Base-by-base conservation (phyloP, 768 basidiomycete genomes). In the Rhodotorula toruloides region DNA sequence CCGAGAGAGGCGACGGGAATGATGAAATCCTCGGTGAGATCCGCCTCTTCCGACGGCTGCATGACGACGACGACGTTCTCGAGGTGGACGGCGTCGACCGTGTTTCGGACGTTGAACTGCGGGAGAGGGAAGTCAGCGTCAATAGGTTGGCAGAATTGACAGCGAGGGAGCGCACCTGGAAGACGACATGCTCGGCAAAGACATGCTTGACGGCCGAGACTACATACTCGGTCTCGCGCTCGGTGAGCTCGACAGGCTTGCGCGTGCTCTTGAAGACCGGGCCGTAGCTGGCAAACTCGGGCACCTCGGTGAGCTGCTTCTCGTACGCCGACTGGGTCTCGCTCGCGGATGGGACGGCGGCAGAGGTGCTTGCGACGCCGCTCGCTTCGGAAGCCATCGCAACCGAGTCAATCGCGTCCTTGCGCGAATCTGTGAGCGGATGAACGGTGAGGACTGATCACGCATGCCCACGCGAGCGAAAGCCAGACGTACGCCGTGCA, bases 41-140 rank as follows among this genome's bases (percentile, higher is more conserved):
- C 78, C 29, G 90, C 90, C 47, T 85, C 84, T 27, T 85, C 81
- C 57, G 86, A 83, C 12, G 90, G 85, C 71, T 86, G 84, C 91
- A 98, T 94, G 75, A 93, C 83, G 39, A 98, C 89, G 34, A 91
- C 89, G 37, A 94, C 90, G 72, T 91, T 85, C 77, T 98, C 96
- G 69, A 99, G 81, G 14, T 98, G 87, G 16, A 93, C 93, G 76
- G 97, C 93, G 9, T 91, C 88, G 60, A 99, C 82, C 27, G 96
- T 99, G 78, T 99, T 98, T 64, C 91, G 90, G 46, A 98, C 85
- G 79, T 98, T 98, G 83, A 92, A 98, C 90, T 99, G 52, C 36
- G 32, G 32, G 29, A 19, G 29, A 13, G 61, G 25, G 19, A 52
- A 42, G 49, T 50, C 4, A 40, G 16, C 11, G 36, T 44, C 39